Percentiles rank a stretch among this genome's conserved stretches.
Conservation (phyloP, 441 rosid genomes). For the Erodium trifolium region DNA sequence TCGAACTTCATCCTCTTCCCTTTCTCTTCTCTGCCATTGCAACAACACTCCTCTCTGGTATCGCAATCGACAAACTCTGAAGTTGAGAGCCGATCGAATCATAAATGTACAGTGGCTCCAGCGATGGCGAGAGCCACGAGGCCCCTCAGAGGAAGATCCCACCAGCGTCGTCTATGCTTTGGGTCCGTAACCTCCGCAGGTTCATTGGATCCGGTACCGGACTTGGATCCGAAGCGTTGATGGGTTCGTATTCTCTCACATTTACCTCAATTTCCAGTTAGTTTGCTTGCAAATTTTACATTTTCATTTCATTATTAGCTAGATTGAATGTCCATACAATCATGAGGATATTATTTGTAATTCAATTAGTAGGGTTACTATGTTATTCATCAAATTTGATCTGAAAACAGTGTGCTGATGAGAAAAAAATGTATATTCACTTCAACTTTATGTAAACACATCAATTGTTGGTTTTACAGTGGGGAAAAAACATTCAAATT, state of each 20-base stretch:
- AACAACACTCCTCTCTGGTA: background rate
- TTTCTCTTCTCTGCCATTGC: background rate
- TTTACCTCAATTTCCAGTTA: background rate
- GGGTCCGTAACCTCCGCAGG: constrained; percentile 89
- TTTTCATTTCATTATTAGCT: background rate
- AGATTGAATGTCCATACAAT: background rate
- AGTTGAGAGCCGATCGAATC: constrained; percentile 19
- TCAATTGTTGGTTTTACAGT: background rate
- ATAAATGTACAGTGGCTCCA: constrained; percentile 81
- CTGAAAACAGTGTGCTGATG: background rate
- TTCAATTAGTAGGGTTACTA: background rate
- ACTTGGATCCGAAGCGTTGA: constrained; percentile 91
- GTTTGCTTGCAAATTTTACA: background rate
- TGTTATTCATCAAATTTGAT: background rate
- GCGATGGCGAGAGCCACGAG: constrained; percentile 92
- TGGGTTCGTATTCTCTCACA: constrained; percentile 46
- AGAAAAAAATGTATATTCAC: background rate
- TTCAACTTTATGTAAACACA: too few species aligned
- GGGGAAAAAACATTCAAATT: background rate
- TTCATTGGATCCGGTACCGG: constrained; percentile 94
- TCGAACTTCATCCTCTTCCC: background rate
- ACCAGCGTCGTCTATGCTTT: constrained; percentile 83
- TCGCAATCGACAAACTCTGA: constrained; percentile 7
- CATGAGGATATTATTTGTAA: background rate
- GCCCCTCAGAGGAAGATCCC: constrained; percentile 82